A percentile compares a stretch with the other conserved stretches of the same genome.
phyloP scores from a whole-genome alignment of 2,329 filamentous ascomycete species.

The Monosporascus sp. region DNA sequence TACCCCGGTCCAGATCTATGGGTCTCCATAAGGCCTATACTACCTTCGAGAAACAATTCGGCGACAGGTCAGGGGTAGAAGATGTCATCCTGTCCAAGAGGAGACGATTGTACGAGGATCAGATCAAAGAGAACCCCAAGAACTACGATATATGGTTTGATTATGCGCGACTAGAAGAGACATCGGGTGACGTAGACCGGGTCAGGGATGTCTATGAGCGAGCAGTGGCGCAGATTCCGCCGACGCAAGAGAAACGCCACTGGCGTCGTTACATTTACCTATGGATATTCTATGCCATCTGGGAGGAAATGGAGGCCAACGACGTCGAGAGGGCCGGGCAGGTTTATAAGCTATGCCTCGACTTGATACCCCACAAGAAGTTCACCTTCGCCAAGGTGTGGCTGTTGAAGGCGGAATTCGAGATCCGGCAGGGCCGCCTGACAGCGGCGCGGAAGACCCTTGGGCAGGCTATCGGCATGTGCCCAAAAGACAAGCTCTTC shows the following conservation, averaged over 20 bases:
- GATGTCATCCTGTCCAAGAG: constrained; percentile 94
- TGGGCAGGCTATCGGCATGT: constrained; percentile 86
- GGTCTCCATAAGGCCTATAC: constrained; percentile 90
- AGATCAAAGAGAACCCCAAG: constrained; percentile 87
- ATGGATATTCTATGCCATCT: constrained; percentile 95
- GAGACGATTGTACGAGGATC: constrained; percentile 87
- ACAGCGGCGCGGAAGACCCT: constrained; percentile 79
- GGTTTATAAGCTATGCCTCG: constrained; percentile 84
- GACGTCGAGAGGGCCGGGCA: constrained; percentile 76
- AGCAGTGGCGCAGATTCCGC: constrained; percentile 90
- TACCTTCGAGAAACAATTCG: constrained; percentile 97
- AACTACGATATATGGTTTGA: constrained; percentile 99
- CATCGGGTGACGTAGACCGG: constrained; percentile 72
- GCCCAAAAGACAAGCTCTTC: constrained; percentile 93
- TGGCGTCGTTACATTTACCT: constrained; percentile 97
- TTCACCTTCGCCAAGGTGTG: constrained; percentile 98
- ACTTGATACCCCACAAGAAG: constrained; percentile 86
- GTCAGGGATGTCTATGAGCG: constrained; percentile 92
- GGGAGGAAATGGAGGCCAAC: constrained; percentile 82
- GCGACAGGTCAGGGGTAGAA: constrained; percentile 87
- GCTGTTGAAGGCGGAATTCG: constrained; percentile 89
- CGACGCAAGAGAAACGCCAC: constrained; percentile 92
- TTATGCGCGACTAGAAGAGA: constrained; percentile 85
- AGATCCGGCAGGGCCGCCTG: constrained; percentile 80
- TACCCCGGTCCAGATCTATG: constrained; percentile 81